phyloP scores from a whole-genome alignment of 1,284 basidiomycete genomes.

The Porphyrellus sp. region DNA sequence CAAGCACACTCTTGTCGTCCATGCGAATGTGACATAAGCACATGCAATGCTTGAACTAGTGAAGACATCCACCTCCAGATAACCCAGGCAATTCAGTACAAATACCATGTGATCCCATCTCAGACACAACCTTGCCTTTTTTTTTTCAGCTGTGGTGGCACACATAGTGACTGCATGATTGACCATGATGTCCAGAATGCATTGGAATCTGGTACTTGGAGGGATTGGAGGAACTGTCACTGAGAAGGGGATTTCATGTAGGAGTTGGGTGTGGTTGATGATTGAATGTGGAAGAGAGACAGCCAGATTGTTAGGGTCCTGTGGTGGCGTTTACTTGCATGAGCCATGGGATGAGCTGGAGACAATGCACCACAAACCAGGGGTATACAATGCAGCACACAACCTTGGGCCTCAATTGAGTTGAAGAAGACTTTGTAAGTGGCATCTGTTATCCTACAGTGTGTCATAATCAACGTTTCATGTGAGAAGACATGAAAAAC shows the following conservation, averaged over 20 bases:
- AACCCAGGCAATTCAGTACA: slow-evolving; percentile 79
- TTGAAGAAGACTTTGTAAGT: slow-evolving; percentile 85
- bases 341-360: neutral
- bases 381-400: slow-evolving; percentile 66
- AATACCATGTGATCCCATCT: slow-evolving; percentile 82
- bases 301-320: slow-evolving; percentile 75
- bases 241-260: slow-evolving; percentile 80
- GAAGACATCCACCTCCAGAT: slow-evolving; percentile 55
- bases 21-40: neutral
- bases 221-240: slow-evolving; percentile 41
- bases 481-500: slow-evolving; percentile 22
- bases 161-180: slow-evolving; percentile 83
- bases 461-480: neutral
- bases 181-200: slow-evolving; percentile 76
- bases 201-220: slow-evolving; percentile 40
- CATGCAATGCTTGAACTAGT: neutral
- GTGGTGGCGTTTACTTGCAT: neutral
- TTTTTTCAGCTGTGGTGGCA: slow-evolving; percentile 64
- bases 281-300: slow-evolving; percentile 76
- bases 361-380: slow-evolving; percentile 49
- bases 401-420: slow-evolving; percentile 78
- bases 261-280: slow-evolving; percentile 77
- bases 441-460: slow-evolving; percentile 68
- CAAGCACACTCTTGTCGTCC: slow-evolving; percentile 59
- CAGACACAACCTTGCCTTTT: slow-evolving; percentile 52